phyloP scores from a whole-genome alignment of 1,139 yeast genomes.

The Scheffersomyces segobiensis region DNA sequence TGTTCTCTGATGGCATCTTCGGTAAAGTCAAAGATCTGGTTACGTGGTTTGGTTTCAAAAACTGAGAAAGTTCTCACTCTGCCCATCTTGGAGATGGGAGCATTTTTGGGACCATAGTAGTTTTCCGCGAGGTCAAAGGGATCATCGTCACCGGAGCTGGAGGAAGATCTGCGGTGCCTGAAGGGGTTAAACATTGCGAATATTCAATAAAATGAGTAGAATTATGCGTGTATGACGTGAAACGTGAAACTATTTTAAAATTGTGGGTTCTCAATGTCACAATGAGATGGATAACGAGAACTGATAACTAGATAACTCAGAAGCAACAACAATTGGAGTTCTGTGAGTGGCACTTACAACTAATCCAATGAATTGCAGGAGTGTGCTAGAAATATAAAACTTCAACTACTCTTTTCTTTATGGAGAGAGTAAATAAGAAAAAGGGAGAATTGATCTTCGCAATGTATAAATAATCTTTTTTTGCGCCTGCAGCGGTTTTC shows the following conservation, averaged over 20 bases:
- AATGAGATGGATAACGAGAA: neutral
- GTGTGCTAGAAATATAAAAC: neutral
- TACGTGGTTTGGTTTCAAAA: constrained; percentile 26
- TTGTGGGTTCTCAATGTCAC: neutral
- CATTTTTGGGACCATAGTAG: constrained; percentile 68
- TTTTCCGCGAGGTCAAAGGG: constrained; percentile 70
- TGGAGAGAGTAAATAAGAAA: neutral
- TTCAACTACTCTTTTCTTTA: neutral
- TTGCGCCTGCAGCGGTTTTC: neutral
- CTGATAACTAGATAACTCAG: neutral
- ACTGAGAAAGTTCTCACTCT: constrained; percentile 56
- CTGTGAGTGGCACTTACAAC: neutral
- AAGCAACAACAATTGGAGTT: neutral
- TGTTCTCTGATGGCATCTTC: constrained; percentile 3
- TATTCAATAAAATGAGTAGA: neutral
- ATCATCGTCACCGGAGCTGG: constrained; percentile 46
- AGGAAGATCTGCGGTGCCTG: constrained; percentile 23
- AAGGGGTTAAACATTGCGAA: neutral
- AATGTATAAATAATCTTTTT: neutral
- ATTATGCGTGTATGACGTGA: neutral
- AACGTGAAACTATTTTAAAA: neutral
- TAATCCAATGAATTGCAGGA: neutral
- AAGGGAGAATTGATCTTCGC: neutral
- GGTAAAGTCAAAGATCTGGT: constrained; percentile 11
- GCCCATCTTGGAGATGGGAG: constrained; percentile 46